Base-by-base conservation (phyloP, 345 rosid genomes). In the Eutrema heterophyllum region DNA sequence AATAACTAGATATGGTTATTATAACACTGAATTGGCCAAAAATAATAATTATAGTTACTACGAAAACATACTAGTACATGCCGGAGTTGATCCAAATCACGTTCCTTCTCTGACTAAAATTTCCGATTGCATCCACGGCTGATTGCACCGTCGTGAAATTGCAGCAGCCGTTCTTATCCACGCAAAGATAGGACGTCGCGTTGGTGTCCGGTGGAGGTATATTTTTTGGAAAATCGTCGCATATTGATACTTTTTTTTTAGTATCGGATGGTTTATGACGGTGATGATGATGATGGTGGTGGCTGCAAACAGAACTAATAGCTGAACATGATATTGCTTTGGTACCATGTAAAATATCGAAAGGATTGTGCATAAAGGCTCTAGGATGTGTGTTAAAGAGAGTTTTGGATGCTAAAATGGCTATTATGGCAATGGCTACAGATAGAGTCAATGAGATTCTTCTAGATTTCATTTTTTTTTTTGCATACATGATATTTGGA, bases 31-130 rank as follows among this genome's bases (percentile, higher is more conserved):
- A 29, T 29, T 29, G 30, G 30, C 30, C 4, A 29, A 29, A 3
- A 29, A 29, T 27, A 27, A 27, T 27, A 55, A 21, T 21, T 55
- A 32, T 57, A 52, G 7, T 12, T 62, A 43, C 14, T 2, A 35
- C 7, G 12, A 15, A 3, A 59, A 69, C 94, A 77, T 81, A 94
- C 96, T 77, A 91, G 80, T 91, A 91, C 69, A 91, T 74, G 79
- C 97, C 98, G 55, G 91, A 80, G 75, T 94, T 89, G 15, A 94
- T 91, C 90, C 96, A 88, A 9, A 91, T 77, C 13, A 94, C 77
- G 43, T 78, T 89, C 65, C 90, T 83, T 78, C 78, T 88, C 79
- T 46, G 78, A 82, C 88, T 89, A 26, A 67, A 80, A 76, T 83
- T 88, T 1, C 76, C 84, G 0, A 82, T 81, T 1, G 89, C 83